Evolutionary conservation across 2,329 filamentous ascomycete species (phyloP).

Genomic region (Colletotrichum sp.): DNA sequence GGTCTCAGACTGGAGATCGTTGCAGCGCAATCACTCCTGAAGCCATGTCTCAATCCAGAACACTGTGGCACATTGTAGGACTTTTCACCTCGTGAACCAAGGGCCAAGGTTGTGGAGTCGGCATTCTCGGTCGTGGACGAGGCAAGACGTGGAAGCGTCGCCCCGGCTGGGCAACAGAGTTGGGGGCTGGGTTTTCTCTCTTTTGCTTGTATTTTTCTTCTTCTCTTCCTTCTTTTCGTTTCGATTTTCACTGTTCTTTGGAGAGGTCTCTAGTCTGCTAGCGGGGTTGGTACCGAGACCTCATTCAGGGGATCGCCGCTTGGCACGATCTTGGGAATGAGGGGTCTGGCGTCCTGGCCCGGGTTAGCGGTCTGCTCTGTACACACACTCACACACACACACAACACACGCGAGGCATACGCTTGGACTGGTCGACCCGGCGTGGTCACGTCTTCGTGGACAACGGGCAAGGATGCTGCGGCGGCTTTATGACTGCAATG

Average conservation of each 20-base stretch:
- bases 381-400: neutral
- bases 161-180: neutral
- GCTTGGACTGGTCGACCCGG: neutral
- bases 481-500: neutral
- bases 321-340: neutral
- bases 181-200: neutral
- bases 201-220: slow-evolving; percentile 12
- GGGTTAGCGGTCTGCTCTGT: neutral
- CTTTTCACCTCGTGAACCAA: neutral
- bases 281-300: neutral
- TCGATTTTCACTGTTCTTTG: neutral
- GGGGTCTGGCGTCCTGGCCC: neutral
- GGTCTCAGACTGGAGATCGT: neutral
- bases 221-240: neutral
- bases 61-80: neutral
- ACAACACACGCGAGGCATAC: neutral
- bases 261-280: neutral
- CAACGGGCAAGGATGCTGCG: neutral
- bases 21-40: neutral
- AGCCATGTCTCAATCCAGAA: neutral
- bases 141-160: neutral
- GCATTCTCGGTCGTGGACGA: neutral
- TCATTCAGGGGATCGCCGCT: neutral
- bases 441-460: neutral
- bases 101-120: neutral